Evolutionary conservation across 352 stramenopile species (phyloP).

Genomic region (Elongisporangium undulatum): DNA sequence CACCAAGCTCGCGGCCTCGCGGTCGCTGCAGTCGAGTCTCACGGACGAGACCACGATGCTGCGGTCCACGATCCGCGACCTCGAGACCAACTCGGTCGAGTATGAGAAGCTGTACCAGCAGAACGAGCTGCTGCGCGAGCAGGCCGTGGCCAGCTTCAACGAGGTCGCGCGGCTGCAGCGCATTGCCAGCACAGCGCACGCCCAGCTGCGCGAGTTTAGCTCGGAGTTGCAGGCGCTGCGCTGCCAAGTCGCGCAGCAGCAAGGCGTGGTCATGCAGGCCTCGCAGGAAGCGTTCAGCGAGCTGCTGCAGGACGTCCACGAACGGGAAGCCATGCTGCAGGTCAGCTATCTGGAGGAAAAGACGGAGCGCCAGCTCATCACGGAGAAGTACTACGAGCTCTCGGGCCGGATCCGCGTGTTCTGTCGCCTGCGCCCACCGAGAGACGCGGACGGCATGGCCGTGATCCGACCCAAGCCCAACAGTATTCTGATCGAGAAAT

Average conservation of each 20-base stretch:
- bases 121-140: constrained; percentile 58
- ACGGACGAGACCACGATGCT: constrained; percentile 67
- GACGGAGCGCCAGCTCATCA: constrained; percentile 67
- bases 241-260: constrained; percentile 30
- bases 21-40: constrained; percentile 56
- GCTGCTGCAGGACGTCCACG: constrained; percentile 33
- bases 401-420: constrained; percentile 93
- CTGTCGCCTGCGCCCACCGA: constrained; percentile 78
- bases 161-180: constrained; percentile 45
- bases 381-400: constrained; percentile 90
- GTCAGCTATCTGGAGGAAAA: constrained; percentile 68
- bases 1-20: constrained; percentile 51
- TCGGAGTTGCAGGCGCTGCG: constrained; percentile 37
- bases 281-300: constrained; percentile 36
- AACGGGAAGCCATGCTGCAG: constrained; percentile 61
- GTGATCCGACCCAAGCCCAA: constrained; percentile 86
- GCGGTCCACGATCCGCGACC: constrained; percentile 37
- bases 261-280: constrained; percentile 21
- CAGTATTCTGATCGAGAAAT: constrained; percentile 80
- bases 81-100: constrained; percentile 45
- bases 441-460: constrained; percentile 12
- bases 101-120: constrained; percentile 45
- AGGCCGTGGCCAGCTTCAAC: constrained; percentile 34
- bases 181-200: constrained; percentile 19
- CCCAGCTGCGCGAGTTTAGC: constrained; percentile 27